A percentile compares a stretch with the other conserved stretches of the same genome.
Conservation (phyloP, 2,329 filamentous ascomycete genomes). For the Trichoderma hamatum region DNA sequence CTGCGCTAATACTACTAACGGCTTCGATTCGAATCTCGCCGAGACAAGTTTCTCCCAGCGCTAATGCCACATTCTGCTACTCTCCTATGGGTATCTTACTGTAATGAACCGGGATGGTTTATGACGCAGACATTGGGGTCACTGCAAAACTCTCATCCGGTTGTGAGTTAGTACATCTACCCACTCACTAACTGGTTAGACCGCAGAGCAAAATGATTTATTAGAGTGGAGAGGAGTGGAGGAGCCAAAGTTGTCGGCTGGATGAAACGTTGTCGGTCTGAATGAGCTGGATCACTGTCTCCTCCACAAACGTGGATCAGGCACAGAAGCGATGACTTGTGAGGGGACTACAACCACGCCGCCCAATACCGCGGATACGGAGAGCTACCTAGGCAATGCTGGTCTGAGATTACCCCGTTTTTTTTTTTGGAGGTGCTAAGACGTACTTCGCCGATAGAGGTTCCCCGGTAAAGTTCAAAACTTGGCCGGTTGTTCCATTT, state of each 20-base stretch:
- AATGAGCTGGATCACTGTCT: constrained; percentile 18
- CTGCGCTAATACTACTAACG: constrained; percentile 5
- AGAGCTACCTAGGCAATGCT: neutral
- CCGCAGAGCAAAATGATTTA: constrained; percentile 7
- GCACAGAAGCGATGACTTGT: constrained; percentile 13
- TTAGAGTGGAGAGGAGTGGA: constrained; percentile 17
- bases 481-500: neutral
- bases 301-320: constrained; percentile 21
- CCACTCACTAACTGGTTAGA: constrained; percentile 21
- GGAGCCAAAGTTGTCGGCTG: neutral
- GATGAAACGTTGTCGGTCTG: constrained; percentile 23
- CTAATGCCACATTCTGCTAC: neutral
- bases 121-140: constrained; percentile 12
- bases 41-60: constrained; percentile 10
- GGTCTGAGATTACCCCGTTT: neutral
- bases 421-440: neutral
- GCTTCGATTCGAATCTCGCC: constrained; percentile 15
- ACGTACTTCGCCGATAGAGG: neutral
- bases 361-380: constrained; percentile 1
- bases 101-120: neutral
- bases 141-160: constrained; percentile 2
- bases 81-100: neutral
- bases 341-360: neutral
- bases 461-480: constrained; percentile 4
- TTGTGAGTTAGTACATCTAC: constrained; percentile 9